Conservation (phyloP, 306 rosid species). For the Cucumis cinereus region DNA sequence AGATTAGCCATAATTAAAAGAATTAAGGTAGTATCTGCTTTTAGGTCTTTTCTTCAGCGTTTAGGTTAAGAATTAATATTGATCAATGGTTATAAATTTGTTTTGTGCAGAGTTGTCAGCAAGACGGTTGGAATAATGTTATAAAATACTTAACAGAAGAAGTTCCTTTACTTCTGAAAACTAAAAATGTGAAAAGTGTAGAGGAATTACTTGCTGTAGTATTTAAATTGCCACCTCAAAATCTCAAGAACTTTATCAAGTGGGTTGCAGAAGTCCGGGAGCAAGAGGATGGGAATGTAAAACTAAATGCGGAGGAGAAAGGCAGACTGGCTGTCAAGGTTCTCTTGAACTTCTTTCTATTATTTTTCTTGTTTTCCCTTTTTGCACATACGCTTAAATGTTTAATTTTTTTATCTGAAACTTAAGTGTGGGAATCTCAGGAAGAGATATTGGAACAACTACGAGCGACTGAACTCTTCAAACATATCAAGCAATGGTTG, state of each 20-base stretch:
- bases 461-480: constrained; percentile 51
- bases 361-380: neutral
- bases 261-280: constrained; percentile 96
- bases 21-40: neutral
- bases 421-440: constrained; percentile 36
- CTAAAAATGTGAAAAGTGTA: constrained; percentile 46
- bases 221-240: constrained; percentile 57
- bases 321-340: constrained; percentile 83
- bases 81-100: constrained; percentile 12
- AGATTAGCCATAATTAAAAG: neutral
- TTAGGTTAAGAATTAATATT: neutral
- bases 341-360: neutral
- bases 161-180: constrained; percentile 48
- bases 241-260: constrained; percentile 52
- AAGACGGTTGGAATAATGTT: constrained; percentile 61
- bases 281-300: constrained; percentile 66
- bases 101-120: constrained; percentile 76
- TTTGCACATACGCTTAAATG: too few relatives aligned
- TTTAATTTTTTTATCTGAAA: neutral
- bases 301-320: constrained; percentile 66
- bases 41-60: neutral
- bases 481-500: constrained; percentile 46
- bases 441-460: constrained; percentile 60
- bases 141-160: constrained; percentile 58
- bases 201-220: constrained; percentile 40